Conservation (phyloP, 2,329 filamentous ascomycete species). For the Dactylonectria estremocensis region DNA sequence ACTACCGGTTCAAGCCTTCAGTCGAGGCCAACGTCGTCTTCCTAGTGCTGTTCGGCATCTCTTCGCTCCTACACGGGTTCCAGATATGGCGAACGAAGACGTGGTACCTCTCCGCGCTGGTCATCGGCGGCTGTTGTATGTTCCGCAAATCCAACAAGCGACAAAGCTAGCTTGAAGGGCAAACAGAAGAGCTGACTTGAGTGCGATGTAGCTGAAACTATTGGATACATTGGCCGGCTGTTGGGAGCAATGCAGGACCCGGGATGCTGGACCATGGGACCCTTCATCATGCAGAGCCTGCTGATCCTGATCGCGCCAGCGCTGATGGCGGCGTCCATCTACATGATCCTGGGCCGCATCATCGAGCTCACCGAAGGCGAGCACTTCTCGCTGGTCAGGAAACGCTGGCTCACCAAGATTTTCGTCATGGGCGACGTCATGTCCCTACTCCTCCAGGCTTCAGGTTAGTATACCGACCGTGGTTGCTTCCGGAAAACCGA, state of each 20-base stretch:
- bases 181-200: neutral
- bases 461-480: conserved; percentile 30
- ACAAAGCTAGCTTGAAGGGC: neutral
- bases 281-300: conserved; percentile 58
- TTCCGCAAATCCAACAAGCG: neutral
- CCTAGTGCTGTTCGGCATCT: conserved; percentile 42
- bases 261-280: conserved; percentile 54
- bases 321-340: conserved; percentile 63
- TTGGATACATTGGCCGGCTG: conserved; percentile 64
- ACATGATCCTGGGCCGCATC: conserved; percentile 63
- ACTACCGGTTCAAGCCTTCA: conserved; percentile 46
- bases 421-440: conserved; percentile 68
- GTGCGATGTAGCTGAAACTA: conserved; percentile 39
- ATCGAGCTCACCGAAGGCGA: conserved; percentile 57
- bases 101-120: conserved; percentile 47
- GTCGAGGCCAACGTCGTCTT: conserved; percentile 42
- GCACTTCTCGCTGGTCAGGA: conserved; percentile 57
- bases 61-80: conserved; percentile 41
- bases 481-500: conserved; percentile 7
- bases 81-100: conserved; percentile 46
- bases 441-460: conserved; percentile 56
- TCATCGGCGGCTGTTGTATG: conserved; percentile 44
- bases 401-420: conserved; percentile 63
- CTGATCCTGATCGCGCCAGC: conserved; percentile 58
- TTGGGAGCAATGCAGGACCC: conserved; percentile 58